Base-by-base conservation (phyloP, 192 early-diverging fungal species). In the Linderina pennispora region DNA sequence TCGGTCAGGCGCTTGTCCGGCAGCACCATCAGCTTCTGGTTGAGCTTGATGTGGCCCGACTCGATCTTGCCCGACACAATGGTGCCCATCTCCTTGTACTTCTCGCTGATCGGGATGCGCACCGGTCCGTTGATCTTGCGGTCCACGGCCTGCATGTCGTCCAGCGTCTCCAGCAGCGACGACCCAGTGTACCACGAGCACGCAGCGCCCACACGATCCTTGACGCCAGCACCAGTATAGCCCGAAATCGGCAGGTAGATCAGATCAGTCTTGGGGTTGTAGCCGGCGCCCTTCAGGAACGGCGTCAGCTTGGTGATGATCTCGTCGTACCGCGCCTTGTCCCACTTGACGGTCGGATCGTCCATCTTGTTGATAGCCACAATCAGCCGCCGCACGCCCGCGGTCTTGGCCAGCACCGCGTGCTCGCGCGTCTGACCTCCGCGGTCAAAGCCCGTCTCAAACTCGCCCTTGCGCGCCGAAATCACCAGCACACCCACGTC, bases 331-430 rank as follows among this genome's bases (percentile, higher is more conserved):
- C 88, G 72, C 42, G 74, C 87, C 80, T 97, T 86, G 60, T 81
- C 75, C 94, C 94, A 99, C 36, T 65, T 43, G 28, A 99, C 97
- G 7, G 97, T 99, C 13, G 86, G 79, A 54, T 99, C 97, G 57
- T 99, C 97, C 97, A 99, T 99, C 82, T 99, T 99, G 82, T 99
- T 99, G 68, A 99, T 83, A 24, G 86, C 97, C 42, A 96, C 78
- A 40, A 99, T 77, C 43, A 99, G 56, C 35, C 85, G 81, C 74
- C 90, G 92, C 49, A 99, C 88, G 39, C 97, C 94, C n/a, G 87
- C 82, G 16, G 92, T 96, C 80, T 96, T 98, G 47, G 87, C 93
- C 61, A 99, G 62, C 70, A 94, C 75, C 18, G 94, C 91, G 66
- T 99, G 97, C 75, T 99, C 97, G 55, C 91, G 88, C 4, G 94